Evolutionary conservation across 208 protist species (phyloP), one percentile per base, ranked within the genome.

Genomic region (Crithidia acanthocephali): DNA sequence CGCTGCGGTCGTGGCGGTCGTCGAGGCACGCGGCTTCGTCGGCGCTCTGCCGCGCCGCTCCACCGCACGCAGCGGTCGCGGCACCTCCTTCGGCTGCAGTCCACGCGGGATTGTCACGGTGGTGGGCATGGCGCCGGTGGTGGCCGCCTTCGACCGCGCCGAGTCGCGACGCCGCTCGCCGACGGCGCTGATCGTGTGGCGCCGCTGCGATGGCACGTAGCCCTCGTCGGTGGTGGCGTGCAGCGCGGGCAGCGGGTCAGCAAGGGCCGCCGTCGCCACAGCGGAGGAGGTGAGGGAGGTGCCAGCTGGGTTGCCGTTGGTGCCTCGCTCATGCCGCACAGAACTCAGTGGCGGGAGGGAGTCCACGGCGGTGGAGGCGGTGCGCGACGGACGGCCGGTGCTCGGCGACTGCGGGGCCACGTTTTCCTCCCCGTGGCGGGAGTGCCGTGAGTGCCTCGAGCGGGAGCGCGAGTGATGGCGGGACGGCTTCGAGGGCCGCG

Each of bases 21-120:
- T 15, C 10, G 61, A 50, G 22, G 13, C 8, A 2, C 9, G 47
- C 25, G 25, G 15, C 42, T 42, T 40, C 22, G 25, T 45, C 23
- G 51, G 51, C 23, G 50, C 35, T 11, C 23, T 47, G 16, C 64
- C 64, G 2, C 64, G 16, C 16, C 18, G 10, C 40, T 69, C 52
- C 27, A 37, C 52, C 27, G 64, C 27, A 2, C 52, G 64, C 52
- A 69, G 64, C 52, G 64, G 64, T 37, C 23, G 28, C 33, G 64
- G 64, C 37, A 69, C 64, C 18, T 59, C 22, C 40, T 69, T 42
- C 37, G 64, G 64, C 64, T 33, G 5, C 18, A 69, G 25, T 0
- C 64, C 64, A 1, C 40, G 50, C 18, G 64, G 64, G 28, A 69
- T 69, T 9, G 64, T 69, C 15, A 69, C 64, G 27, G 25, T 52